Conservation (phyloP, 2,329 filamentous ascomycete genomes). For the Aspergillus melleus region DNA sequence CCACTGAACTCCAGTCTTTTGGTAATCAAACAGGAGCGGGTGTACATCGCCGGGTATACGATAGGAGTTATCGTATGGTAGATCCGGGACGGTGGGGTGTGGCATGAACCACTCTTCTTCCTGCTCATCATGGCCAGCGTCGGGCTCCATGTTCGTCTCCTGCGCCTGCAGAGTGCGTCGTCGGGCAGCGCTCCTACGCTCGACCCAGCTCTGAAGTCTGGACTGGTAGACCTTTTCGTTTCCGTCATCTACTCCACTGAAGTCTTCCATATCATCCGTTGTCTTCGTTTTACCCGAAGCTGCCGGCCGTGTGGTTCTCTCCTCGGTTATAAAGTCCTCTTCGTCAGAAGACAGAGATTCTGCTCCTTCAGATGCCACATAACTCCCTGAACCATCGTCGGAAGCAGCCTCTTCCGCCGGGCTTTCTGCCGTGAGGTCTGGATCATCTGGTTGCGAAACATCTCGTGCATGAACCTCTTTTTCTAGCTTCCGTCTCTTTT, state of each 20-base stretch:
- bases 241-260: conserved; percentile 78
- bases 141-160: conserved; percentile 38
- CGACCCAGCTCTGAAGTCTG: conserved; percentile 74
- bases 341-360: conserved; percentile 36
- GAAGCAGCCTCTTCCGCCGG: conserved; percentile 18
- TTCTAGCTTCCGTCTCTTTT: conserved; percentile 39
- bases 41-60: conserved; percentile 89
- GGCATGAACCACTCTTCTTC: conserved; percentile 75
- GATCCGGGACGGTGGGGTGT: conserved; percentile 78
- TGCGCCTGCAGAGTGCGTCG: conserved; percentile 38
- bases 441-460: conserved; percentile 3
- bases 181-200: conserved; percentile 62
- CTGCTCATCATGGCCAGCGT: conserved; percentile 41
- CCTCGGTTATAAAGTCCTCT: conserved; percentile 35
- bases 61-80: conserved; percentile 71
- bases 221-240: conserved; percentile 78
- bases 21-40: conserved; percentile 90
- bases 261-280: conserved; percentile 52
- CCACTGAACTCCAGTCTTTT: conserved; percentile 97
- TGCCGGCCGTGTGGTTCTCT: conserved; percentile 19
- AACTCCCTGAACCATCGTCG: conserved; percentile 35
- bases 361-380: conserved; percentile 33
- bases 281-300: conserved; percentile 23
- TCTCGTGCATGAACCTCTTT: background rate
- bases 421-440: conserved; percentile 8